A percentile compares a stretch with the other conserved stretches of the same genome.
phyloP scores from a whole-genome alignment of 164 flowering plant genomes.

The Umbilicus rupestris region DNA sequence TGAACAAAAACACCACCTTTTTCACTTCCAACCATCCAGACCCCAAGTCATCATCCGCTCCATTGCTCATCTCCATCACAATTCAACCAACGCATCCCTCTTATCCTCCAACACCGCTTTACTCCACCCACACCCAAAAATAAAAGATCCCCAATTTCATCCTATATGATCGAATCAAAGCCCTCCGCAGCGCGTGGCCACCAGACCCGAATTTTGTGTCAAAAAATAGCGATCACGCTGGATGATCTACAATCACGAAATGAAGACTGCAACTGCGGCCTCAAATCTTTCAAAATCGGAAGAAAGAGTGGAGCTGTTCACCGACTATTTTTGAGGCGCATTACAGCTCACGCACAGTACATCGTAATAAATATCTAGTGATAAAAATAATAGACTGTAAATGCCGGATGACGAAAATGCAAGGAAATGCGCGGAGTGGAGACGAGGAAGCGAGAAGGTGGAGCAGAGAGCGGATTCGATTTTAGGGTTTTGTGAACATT shows the following conservation, averaged over 20 bases:
- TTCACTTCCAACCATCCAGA: conserved; percentile 86
- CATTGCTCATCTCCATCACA: conserved; percentile 34
- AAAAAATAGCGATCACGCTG: not conserved
- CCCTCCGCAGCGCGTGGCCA: no score
- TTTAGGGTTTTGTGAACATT: conserved; percentile 2
- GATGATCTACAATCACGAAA: not conserved
- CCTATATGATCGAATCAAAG: no score
- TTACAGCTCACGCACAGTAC: not conserved
- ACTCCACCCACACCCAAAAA: no score
- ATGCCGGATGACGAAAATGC: not conserved
- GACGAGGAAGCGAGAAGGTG: not conserved
- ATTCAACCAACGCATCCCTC: conserved; percentile 9
- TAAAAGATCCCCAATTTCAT: no score
- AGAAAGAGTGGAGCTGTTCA: not conserved
- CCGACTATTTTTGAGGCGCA: conserved; percentile 8
- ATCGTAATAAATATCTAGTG: not conserved
- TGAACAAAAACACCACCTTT: conserved; percentile 36
- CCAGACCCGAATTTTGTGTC: no score
- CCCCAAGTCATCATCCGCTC: conserved; percentile 56
- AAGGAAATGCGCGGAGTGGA: not conserved
- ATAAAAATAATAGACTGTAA: not conserved
- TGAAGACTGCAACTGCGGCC: not conserved
- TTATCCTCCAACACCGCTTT: no score
- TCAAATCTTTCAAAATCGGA: not conserved
- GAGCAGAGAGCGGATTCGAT: not conserved